Conservation (phyloP, 257 asterid genomes). For the Scutellaria galericulata region DNA sequence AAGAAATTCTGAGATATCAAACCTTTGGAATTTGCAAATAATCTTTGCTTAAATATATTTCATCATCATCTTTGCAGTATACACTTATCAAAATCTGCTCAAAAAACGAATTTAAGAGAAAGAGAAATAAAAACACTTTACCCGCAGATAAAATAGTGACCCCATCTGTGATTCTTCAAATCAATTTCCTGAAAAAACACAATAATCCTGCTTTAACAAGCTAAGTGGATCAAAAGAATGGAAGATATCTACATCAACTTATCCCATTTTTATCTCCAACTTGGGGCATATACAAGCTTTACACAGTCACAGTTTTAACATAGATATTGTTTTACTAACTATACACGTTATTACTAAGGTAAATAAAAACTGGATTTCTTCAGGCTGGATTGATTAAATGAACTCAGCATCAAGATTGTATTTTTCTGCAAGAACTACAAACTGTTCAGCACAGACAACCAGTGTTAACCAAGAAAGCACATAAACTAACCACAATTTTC, state of each 20-base stretch:
- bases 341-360: background rate
- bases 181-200: constrained; percentile 75
- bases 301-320: background rate
- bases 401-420: background rate
- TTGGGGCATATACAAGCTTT: background rate
- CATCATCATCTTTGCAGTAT: background rate
- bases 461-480: background rate
- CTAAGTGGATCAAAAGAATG: constrained; percentile 13
- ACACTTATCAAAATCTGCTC: background rate
- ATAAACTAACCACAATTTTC: background rate
- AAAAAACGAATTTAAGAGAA: constrained; percentile 24
- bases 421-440: constrained; percentile 12
- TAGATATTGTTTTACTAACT: background rate
- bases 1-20: background rate
- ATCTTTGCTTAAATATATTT: background rate
- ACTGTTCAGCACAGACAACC: background rate
- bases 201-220: constrained; percentile 5
- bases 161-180: constrained; percentile 87
- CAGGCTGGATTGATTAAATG: background rate
- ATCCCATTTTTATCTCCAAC: background rate
- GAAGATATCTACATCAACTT: background rate
- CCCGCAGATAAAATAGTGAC: constrained; percentile 96
- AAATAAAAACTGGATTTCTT: background rate
- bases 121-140: constrained; percentile 45
- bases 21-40: background rate